These are phyloP conservation scores for Pholiota molesta DNA, from an alignment of 768 basidiomycete genomes.

Conservation along the genomic window DNA sequence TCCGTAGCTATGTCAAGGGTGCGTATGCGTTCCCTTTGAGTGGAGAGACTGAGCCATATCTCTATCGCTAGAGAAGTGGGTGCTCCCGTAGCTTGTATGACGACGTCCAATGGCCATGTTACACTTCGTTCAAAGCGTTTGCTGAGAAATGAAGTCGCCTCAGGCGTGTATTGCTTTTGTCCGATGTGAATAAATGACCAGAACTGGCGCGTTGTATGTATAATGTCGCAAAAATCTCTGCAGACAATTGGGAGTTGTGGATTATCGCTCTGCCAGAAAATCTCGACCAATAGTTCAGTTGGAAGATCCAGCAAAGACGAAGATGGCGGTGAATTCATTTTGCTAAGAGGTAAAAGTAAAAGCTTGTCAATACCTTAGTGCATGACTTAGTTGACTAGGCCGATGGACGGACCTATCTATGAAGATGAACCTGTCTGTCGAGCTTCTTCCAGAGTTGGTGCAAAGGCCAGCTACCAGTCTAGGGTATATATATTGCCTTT, in stretches of 20 bases:
- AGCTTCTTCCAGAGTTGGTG: too few relatives aligned
- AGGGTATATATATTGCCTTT: too few relatives aligned
- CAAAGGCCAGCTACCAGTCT: too few relatives aligned
- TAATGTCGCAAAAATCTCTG: background rate
- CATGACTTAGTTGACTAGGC: too few relatives aligned
- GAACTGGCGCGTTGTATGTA: conserved; percentile 1
- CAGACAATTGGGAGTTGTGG: background rate
- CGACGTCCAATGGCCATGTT: background rate
- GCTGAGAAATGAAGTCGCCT: background rate
- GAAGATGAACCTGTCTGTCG: too few relatives aligned
- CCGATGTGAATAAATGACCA: conserved; percentile 3
- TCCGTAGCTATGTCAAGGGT: background rate
- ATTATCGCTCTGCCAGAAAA: background rate
- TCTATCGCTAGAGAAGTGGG: background rate
- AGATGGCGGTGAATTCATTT: background rate
- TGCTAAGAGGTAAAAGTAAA: too few relatives aligned
- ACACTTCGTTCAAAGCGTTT: conserved; percentile 2
- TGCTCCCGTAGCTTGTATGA: background rate
- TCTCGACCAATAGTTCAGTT: background rate
- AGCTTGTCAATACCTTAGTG: too few relatives aligned
- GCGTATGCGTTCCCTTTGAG: conserved; percentile 1
- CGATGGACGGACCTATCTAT: too few relatives aligned
- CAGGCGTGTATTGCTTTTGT: background rate
- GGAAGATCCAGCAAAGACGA: background rate
- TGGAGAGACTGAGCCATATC: background rate